Evolutionary conservation across 73 alveolate genomes (phyloP).

Genomic region (Paramecium sonneborni): DNA sequence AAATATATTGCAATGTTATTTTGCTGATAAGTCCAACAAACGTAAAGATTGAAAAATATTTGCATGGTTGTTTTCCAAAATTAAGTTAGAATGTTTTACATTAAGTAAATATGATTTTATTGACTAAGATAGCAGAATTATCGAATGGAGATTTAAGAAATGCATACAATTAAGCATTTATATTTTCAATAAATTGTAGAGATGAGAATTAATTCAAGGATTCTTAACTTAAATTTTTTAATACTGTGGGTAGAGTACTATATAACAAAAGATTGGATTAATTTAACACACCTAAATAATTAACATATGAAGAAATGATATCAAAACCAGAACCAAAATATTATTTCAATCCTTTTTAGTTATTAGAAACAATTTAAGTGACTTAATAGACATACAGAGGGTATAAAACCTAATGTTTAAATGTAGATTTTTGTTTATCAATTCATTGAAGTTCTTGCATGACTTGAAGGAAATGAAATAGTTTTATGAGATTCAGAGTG

Average conservation of each 20-base stretch:
- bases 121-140: background rate
- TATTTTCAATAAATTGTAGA: background rate
- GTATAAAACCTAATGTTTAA: background rate
- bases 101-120: background rate
- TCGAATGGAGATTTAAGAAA: background rate
- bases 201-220: background rate
- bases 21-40: background rate
- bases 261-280: conserved; percentile 10
- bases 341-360: background rate
- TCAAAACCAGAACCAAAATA: background rate
- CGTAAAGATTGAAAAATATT: background rate
- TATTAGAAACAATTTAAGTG: background rate
- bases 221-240: background rate
- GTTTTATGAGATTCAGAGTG: background rate
- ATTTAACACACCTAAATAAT: background rate
- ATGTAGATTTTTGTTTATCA: conserved; percentile 6
- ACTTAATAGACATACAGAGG: conserved; percentile 19
- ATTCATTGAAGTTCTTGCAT: background rate
- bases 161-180: background rate
- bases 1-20: background rate
- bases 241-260: conserved; percentile 13
- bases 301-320: conserved; percentile 21
- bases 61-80: background rate
- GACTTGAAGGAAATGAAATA: background rate
- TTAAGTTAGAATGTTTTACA: background rate